These are phyloP conservation scores for Backusella tuberculispora DNA, from an alignment of 192 early-diverging fungal species.

Conservation along the genomic window DNA sequence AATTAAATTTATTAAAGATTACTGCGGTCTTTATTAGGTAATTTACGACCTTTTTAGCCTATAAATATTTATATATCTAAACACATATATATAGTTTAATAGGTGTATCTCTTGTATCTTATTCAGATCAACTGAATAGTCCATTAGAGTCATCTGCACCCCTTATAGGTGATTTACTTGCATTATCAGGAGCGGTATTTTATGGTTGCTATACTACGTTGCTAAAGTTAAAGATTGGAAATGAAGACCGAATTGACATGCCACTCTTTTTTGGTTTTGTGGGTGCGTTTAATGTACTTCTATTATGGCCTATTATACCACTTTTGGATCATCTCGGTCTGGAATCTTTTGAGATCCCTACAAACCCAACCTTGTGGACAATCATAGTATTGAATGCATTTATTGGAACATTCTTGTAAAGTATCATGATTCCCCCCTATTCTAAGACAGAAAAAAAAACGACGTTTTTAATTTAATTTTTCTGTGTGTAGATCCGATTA, in stretches of 20 bases:
- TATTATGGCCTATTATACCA: constrained; percentile 71
- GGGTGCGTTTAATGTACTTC: constrained; percentile 70
- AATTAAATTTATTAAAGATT: constrained; percentile 57
- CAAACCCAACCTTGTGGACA: constrained; percentile 54
- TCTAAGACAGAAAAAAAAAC: neutral
- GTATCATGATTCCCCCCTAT: constrained; percentile 1
- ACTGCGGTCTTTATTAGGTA: constrained; percentile 63
- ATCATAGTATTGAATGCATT: constrained; percentile 75
- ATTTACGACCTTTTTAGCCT: constrained; percentile 1
- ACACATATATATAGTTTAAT: constrained; percentile 48
- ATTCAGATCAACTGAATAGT: constrained; percentile 46
- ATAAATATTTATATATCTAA: neutral
- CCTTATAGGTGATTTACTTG: constrained; percentile 70
- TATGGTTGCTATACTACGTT: constrained; percentile 82
- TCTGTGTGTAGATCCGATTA: constrained; percentile 66
- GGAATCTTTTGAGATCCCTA: constrained; percentile 69
- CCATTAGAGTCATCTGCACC: constrained; percentile 27
- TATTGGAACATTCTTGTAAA: constrained; percentile 76
- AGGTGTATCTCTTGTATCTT: constrained; percentile 69
- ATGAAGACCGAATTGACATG: constrained; percentile 71
- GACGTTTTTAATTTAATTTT: constrained; percentile 1
- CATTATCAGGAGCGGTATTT: constrained; percentile 71
- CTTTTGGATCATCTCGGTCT: constrained; percentile 63
- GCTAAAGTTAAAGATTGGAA: constrained; percentile 68
- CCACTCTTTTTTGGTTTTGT: constrained; percentile 82